Percentiles rank a stretch among this genome's conserved stretches.
These are phyloP conservation scores for Fusarium vanettenii DNA, from an alignment of 2,329 filamentous ascomycete genomes.

Conservation along the genomic window DNA sequence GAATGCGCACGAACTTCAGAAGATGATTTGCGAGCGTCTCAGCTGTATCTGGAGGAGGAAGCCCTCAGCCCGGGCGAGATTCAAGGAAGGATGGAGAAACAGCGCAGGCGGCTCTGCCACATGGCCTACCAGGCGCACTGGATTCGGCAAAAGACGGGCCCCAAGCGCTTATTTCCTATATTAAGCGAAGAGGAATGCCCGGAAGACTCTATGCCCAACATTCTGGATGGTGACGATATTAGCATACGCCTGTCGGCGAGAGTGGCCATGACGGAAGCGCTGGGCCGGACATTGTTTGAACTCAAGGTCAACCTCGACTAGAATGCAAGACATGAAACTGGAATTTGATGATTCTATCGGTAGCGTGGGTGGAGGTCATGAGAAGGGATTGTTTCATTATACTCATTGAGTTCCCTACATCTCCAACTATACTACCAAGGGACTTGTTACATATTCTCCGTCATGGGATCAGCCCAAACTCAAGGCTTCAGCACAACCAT, in stretches of 20 bases:
- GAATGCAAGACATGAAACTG: not conserved
- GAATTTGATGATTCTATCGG: not conserved
- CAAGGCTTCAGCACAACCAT: slow-evolving; percentile 22
- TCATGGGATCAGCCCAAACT: not conserved
- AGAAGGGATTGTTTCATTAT: not conserved
- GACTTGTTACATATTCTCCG: not conserved
- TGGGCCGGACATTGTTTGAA: slow-evolving; percentile 34
- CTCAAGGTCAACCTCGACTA: slow-evolving; percentile 17
- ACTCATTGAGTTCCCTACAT: not conserved
- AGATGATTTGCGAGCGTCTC: not conserved
- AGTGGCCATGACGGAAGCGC: slow-evolving; percentile 13
- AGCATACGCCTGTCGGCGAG: slow-evolving; percentile 6
- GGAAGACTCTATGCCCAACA: slow-evolving; percentile 16
- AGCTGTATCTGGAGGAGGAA: slow-evolving; percentile 12
- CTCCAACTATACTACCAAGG: not conserved
- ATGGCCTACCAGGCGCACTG: not conserved
- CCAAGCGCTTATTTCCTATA: slow-evolving; percentile 29
- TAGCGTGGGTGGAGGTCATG: not conserved
- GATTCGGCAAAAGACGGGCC: not conserved
- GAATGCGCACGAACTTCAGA: not conserved
- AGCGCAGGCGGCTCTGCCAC: slow-evolving; percentile 20
- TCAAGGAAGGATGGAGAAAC: slow-evolving; percentile 16
- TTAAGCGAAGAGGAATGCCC: slow-evolving; percentile 6
- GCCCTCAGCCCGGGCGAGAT: slow-evolving; percentile 22
- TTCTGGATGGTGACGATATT: not conserved